Evolutionary conservation across 176 grass and related monocot species (phyloP), one percentile per base, ranked within the genome.

Genomic region (Themeda triandra): DNA sequence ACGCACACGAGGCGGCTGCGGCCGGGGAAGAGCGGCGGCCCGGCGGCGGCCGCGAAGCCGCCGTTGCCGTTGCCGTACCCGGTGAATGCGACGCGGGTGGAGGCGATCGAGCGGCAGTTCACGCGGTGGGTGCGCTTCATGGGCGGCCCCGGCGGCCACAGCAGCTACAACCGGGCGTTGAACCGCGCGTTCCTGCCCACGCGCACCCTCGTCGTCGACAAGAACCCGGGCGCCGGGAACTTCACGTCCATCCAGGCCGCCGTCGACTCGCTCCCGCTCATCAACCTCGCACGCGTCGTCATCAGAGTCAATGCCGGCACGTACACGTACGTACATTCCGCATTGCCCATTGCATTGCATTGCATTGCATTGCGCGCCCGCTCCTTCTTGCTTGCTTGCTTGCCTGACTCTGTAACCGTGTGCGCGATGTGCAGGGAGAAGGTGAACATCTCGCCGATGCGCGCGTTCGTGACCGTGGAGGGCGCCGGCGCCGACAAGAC

Each of bases 271-370:
- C 80, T 99, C 27, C 96, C 91, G 17, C 56, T 89, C 80, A 91
- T 96, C 89, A 99, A 99, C 79, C 84, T 99, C 30, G 88, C 73
- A 3, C 86, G 91, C 82, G 96, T 99, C 71, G 90, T 99, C 83
- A 94, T 99, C 86, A 94, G 75, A 87, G 89, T 99, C 96, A 89
- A 99, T 63, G 91, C 96, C 69, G 93, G 96, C 59, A 92, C 72
- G 2, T 99, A 94, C 88, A 96, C 91, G 96, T 98, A 91, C 85
- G 95, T 81, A 72, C 76, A 9, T 35, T 35, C 33, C n/a, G n/a
- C n/a, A n/a, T n/a, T 23, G 33, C 4, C 3, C 33, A 35, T 35
- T 4, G 19, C 51, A 54, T n/a, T 4, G n/a, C 56, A 10, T n/a
- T 27, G 58, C 58, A 13, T 27, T 25, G 58, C 54, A 23, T 56